Base-by-base conservation (phyloP, 805 yeast species). In the Lipomyces sp. region DNA sequence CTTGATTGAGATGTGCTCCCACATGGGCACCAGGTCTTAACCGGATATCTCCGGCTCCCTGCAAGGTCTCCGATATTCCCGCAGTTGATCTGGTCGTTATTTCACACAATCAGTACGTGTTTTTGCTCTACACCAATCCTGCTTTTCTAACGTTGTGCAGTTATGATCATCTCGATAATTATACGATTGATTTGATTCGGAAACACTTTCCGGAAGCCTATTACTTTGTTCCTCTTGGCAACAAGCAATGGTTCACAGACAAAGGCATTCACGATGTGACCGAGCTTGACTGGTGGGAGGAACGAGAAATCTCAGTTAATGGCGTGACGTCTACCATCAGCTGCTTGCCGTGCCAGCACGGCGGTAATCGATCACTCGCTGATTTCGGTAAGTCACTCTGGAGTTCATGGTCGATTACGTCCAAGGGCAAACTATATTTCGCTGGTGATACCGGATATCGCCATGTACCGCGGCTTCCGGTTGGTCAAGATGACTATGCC, bases 281-380 rank as follows among this genome's bases (percentile, higher is more conserved):
- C 1, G 98, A 93, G 75, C 82, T 94, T 85, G 88, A 89, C 72
- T 93, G 98, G 98, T 93, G 98, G 98, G 92, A 92, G 60, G 79
- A 83, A 37, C 62, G 59, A n/a, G 66, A 54, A 5, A 35, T 67
- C 45, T n/a, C 60, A 6, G 60, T 64, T 15, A n/a, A 53, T 50
- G 67, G 65, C 32, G 48, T 57, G 29, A 50, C 32, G 1, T 66
- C 65, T 3, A 60, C 65, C 10, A n/a, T 63, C 10, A 48, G 63
- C 3, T 62, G 64, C 13, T 50, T 64, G 30, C 66, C 69, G 8
- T 64, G 64, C 18, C 69, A 67, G 55, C 70, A 67, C 53, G 58
- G 42, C 18, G 57, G 69, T 8, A 62, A 62, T 50, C 57, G 70
- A 5, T 15, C 50, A 18, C 18, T 57, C 15, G 15, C 42, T 5